Evolutionary conservation across 176 grass and related monocot genomes (phyloP).

Genomic region (Themeda triandra): DNA sequence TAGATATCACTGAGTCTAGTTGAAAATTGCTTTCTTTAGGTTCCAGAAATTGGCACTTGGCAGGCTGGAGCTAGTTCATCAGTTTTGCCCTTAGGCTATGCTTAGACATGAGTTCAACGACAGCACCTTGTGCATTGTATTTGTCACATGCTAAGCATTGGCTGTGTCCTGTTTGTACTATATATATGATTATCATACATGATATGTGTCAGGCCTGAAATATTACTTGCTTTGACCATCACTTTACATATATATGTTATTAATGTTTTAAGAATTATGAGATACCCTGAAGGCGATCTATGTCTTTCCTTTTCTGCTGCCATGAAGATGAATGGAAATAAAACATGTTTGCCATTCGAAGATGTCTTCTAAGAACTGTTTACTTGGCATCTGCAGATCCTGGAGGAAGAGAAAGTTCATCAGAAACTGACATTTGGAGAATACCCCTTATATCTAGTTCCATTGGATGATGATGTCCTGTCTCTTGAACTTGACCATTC

Average conservation of each 20-base stretch:
- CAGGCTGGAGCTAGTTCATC: background rate
- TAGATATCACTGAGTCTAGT: background rate
- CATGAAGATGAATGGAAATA: background rate
- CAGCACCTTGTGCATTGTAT: background rate
- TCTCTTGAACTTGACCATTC: conserved; percentile 90
- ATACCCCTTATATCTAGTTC: conserved; percentile 83
- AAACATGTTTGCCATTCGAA: background rate
- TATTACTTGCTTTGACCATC: background rate
- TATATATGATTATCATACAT: background rate
- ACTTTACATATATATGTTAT: background rate
- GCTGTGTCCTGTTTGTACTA: background rate
- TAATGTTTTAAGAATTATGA: background rate
- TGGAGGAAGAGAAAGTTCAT: conserved; percentile 95
- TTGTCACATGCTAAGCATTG: background rate
- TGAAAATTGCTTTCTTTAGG: conserved; percentile 4
- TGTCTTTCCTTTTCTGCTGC: background rate
- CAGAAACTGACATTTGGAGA: conserved; percentile 74
- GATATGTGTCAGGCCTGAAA: background rate
- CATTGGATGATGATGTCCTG: conserved; percentile 88
- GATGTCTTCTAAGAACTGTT: conserved; percentile 5
- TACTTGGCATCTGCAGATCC: conserved; percentile 45
- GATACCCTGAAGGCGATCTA: background rate
- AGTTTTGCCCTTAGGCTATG: background rate
- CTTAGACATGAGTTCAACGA: background rate
- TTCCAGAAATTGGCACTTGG: background rate